Evolutionary conservation across 2,329 filamentous ascomycete species (phyloP).

Genomic region (Bipolaris gigantea): DNA sequence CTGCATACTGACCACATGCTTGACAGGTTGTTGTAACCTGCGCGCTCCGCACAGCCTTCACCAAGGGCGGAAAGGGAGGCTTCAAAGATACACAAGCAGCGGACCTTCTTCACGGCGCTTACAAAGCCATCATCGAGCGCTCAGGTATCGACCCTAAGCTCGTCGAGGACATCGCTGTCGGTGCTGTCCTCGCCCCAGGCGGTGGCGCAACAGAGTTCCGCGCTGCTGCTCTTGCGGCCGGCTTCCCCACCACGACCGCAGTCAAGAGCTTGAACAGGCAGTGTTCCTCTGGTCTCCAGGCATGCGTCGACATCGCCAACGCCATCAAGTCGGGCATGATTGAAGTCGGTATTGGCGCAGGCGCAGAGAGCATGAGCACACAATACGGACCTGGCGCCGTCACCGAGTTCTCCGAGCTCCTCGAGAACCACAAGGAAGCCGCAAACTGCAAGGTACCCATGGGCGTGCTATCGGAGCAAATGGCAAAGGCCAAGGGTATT

Average conservation of each 20-base stretch:
- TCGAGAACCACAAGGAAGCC: conserved; percentile 78
- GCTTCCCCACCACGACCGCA: conserved; percentile 83
- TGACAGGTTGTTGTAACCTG: conserved; percentile 79
- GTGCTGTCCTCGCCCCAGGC: conserved; percentile 86
- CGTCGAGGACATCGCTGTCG: conserved; percentile 91
- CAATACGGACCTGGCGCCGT: conserved; percentile 91
- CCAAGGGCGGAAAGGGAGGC: conserved; percentile 86
- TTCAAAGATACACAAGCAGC: conserved; percentile 93
- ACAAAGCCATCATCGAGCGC: conserved; percentile 78
- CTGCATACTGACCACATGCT: conserved; percentile 3
- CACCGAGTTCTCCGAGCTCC: conserved; percentile 85
- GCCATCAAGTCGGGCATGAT: conserved; percentile 91
- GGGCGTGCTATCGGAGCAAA: conserved; percentile 89
- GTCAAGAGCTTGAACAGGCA: conserved; percentile 90
- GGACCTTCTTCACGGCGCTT: conserved; percentile 81
- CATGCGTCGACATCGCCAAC: conserved; percentile 91
- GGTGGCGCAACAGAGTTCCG: conserved; percentile 97
- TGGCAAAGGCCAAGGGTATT: conserved; percentile 84
- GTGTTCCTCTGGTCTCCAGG: conserved; percentile 90
- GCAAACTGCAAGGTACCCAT: conserved; percentile 98
- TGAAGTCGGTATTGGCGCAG: conserved; percentile 88
- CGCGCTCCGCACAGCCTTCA: conserved; percentile 87
- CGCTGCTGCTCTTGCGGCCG: conserved; percentile 84
- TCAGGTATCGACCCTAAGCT: conserved; percentile 85
- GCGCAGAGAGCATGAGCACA: conserved; percentile 92